Base-by-base conservation (phyloP, 2,329 filamentous ascomycete genomes). In the Colletotrichum tofieldiae region DNA sequence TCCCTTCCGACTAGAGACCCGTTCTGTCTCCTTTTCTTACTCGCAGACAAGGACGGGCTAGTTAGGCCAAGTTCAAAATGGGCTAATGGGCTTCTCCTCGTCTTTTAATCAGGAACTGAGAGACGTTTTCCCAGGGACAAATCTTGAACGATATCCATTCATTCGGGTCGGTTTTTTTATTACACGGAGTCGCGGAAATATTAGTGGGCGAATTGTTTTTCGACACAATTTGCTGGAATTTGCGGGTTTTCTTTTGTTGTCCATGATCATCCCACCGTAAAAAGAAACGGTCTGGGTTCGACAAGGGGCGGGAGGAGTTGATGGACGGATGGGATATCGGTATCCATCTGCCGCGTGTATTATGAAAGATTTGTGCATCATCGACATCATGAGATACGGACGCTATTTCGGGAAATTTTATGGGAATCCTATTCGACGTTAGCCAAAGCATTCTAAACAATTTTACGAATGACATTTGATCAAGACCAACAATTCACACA, bases 31-130 rank as follows among this genome's bases (percentile, higher is more conserved):
- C 59, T 62, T 66, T 75, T 75, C 73, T 75, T 68, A 74, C 64
- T 63, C 61, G 58, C 55, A 64, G 55, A 67, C 66, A 75, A 75
- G 74, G 69, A 75, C 74, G 74, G 74, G 74, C 74, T 75, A 75
- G 73, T 66, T 72, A 73, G 71, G 67, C 67, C 70, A 70, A 72
- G 72, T 74, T 73, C 72, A 73, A 39, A 62, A 71, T 71, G 72
- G 73, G 73, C 73, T 75, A 74, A 75, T 74, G 66, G 73, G 73
- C 73, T 74, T 75, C 64, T 67, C 67, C 66, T 60, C 71, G 63
- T 64, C 72, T 67, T 67, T 68, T 73, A 65, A 73, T 73, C 73
- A 75, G 73, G 73, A 75, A 75, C 73, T 75, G 67, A 75, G 71
- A 67, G 68, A 64, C 72, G 63, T 74, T 74, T 58, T 65, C 64